phyloP scores from a whole-genome alignment of 345 rosid species.

The Mallotus nudiflorus region DNA sequence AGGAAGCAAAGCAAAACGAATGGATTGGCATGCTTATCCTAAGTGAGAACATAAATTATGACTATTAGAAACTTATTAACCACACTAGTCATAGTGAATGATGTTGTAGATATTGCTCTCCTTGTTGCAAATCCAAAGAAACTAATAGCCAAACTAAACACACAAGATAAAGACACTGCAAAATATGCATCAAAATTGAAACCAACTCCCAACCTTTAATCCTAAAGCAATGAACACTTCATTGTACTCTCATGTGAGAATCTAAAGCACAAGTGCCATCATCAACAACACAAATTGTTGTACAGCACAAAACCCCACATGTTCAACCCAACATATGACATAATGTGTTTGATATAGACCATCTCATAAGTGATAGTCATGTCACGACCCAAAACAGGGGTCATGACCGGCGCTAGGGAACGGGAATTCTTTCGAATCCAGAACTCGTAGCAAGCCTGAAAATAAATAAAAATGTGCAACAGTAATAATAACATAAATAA shows the following conservation, averaged over 20 bases:
- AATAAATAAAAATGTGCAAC: conserved; percentile 87
- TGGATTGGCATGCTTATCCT: conserved; percentile 97
- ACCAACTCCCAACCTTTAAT: conserved; percentile 53
- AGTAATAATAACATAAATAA: no score
- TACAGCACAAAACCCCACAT: conserved; percentile 96
- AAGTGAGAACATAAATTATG: conserved; percentile 81
- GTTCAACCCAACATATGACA: conserved; percentile 85
- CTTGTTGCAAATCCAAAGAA: conserved; percentile 97
- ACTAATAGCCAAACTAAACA: conserved; percentile 92
- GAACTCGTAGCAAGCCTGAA: no score
- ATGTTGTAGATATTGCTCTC: conserved; percentile 88
- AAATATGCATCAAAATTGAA: conserved; percentile 56
- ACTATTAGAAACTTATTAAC: conserved; percentile 97
- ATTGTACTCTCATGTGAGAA: conserved; percentile 70
- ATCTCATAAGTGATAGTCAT: conserved; percentile 90
- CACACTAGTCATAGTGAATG: conserved; percentile 95
- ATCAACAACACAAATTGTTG: conserved; percentile 79
- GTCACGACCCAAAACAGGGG: no score
- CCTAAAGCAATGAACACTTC: conserved; percentile 64
- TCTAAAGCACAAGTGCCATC: conserved; percentile 87
- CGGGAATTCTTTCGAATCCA: no score
- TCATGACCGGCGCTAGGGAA: no score
- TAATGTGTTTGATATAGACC: conserved; percentile 98
- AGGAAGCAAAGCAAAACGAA: conserved; percentile 86
- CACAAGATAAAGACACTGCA: conserved; percentile 77